A percentile compares a stretch with the other conserved stretches of the same genome.
phyloP scores from a whole-genome alignment of 768 basidiomycete genomes.

The Russula ochroleuca region DNA sequence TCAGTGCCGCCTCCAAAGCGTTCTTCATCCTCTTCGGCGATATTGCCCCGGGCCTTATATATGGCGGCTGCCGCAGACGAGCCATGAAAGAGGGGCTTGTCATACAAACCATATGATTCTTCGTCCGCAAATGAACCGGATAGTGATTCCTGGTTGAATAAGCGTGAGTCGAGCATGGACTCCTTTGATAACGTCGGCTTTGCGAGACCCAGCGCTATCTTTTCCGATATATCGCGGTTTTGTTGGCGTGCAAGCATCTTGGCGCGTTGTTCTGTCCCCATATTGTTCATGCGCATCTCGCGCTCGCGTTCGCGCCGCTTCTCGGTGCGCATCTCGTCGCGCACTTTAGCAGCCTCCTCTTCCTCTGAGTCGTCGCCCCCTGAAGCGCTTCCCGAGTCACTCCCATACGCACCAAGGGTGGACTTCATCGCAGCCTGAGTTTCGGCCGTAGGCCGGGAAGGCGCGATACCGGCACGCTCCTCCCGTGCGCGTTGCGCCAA shows the following conservation, averaged over 20 bases:
- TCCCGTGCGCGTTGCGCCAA: constrained; percentile 95
- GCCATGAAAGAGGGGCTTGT: constrained; percentile 92
- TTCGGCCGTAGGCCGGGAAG: constrained; percentile 61
- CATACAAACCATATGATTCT: constrained; percentile 92
- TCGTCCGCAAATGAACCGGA: constrained; percentile 81
- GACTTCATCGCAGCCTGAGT: constrained; percentile 69
- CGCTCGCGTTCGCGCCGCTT: constrained; percentile 92
- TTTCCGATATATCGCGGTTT: constrained; percentile 99
- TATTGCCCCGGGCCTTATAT: constrained; percentile 91
- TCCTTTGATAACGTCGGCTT: constrained; percentile 97
- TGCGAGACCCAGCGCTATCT: constrained; percentile 94
- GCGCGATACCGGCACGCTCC: constrained; percentile 76
- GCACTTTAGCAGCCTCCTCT: constrained; percentile 78
- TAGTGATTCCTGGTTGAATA: constrained; percentile 95
- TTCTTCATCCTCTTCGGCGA: constrained; percentile 81
- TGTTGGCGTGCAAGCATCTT: constrained; percentile 94
- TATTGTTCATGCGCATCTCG: constrained; percentile 98
- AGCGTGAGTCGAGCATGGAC: constrained; percentile 91
- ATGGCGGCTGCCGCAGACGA: constrained; percentile 98
- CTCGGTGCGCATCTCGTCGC: constrained; percentile 88
- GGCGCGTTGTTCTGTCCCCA: constrained; percentile 95
- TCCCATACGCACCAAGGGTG: constrained; percentile 81
- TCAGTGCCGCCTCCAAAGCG: constrained; percentile 93
- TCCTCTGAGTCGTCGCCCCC: constrained; percentile 54
- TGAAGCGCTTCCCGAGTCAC: constrained; percentile 62